Base-by-base conservation (phyloP, 2,329 filamentous ascomycete genomes). In the Elsinoe batatas region DNA sequence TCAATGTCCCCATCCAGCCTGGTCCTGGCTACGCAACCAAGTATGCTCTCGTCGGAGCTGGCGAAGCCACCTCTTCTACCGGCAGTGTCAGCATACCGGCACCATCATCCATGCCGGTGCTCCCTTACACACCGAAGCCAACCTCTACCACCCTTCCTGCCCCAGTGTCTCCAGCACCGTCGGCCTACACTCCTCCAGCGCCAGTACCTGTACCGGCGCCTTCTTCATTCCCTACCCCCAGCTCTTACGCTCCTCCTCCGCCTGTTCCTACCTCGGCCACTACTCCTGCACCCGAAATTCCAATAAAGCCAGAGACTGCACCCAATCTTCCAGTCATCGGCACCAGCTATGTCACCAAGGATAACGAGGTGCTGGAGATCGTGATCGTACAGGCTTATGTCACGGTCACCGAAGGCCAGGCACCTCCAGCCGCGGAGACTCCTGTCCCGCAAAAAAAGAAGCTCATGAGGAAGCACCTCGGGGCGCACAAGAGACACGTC, bases 1-100 rank as follows among this genome's bases (percentile, higher is more conserved):
- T 89, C 42, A 77, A 79, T 57, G 71, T 76, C n/a, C 71, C 71
- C n/a, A 63, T 77, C 47, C 73, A 76, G 62, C 66, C 67, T 56
- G 74, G 74, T 20, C 74, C 73, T 17, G 68, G 63, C 38, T 70
- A 71, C 55, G 74, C 74, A 17, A 65, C 64, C 50, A 57, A 58
- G 36, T 69, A 68, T 61, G 57, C 62, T 10, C 61, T 67, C 13
- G 60, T 62, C 40, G 66, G 66, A 18, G 33, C 32, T 26, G 12
- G 20, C 10, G 15, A 51, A 8, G 47, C 47, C 37, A n/a, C 30
- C 11, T 22, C 47, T 20, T 37, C 47, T 11, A 18, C 32, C n/a
- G 33, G 26, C 12, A 51, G 33, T 18, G 20, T 17, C n/a, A 51
- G 33, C 18, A 38, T 38, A 13, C 47, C 47, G 20, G 33, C 33